Base-by-base conservation (phyloP, 2,329 filamentous ascomycete species). In the Xylariaceae sp. region DNA sequence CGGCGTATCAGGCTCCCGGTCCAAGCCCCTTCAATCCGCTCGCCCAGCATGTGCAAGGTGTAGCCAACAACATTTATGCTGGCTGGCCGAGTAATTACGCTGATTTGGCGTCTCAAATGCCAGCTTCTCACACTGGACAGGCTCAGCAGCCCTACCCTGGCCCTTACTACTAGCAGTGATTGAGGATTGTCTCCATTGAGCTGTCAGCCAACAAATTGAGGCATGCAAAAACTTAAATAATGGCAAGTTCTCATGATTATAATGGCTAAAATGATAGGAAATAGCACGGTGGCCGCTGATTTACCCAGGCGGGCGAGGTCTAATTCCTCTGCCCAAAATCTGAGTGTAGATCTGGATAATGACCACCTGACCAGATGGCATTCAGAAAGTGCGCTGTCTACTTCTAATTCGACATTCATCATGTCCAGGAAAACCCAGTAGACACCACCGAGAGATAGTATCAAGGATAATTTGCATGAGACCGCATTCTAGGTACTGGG, bases 1-100 rank as follows among this genome's bases (percentile, higher is more conserved):
- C 69, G 3, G 58, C 61, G 3, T 73, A 71, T 52, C 63, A 64
- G 51, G 52, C 53, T 5, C 60, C 62, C 10, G 61, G 61, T 2
- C 56, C 60, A 21, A 59, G 51, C 39, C 63, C 61, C 19, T 66
- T 64, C 42, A 67, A 67, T 29, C 63, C 65, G 1, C 54, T 66
- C 15, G 45, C 57, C n/a, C 63, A 63, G 15, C 57, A 58, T 47
- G 8, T 41, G 29, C 57, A 57, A 42, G 50, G 52, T 12, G 19
- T 18, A 9, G 51, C 57, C 10, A 55, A 50, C 22, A 66, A 60
- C 47, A 42, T 53, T n/a, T 67, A 61, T 47, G 42, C 60, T 8
- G 57, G 46, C 9, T 67, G 66, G 66, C 62, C 60, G 40, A 57
- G 40, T 29, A 61, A 51, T 29, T 65, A 63, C 32, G 30, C 52